Conservation (phyloP, 805 yeast species). For the Ogataea philodendri region DNA sequence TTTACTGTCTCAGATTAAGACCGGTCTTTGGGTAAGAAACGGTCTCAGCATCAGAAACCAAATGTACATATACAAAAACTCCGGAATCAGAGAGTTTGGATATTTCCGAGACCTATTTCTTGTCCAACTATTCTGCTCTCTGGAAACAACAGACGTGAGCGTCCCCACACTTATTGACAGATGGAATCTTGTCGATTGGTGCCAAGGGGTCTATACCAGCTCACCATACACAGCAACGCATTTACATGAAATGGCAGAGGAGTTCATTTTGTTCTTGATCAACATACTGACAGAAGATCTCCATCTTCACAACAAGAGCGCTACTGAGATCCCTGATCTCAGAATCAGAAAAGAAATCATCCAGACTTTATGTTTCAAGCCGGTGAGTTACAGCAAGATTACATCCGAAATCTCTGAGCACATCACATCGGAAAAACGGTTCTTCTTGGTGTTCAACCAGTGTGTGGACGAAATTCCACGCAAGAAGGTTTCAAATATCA, state of each 20-base stretch:
- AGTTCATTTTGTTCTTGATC: slow-evolving; percentile 66
- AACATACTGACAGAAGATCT: slow-evolving; percentile 66
- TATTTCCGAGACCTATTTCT: slow-evolving; percentile 74
- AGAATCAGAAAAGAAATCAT: slow-evolving; percentile 69
- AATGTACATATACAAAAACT: slow-evolving; percentile 70
- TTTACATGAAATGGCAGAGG: slow-evolving; percentile 61
- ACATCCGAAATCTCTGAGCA: slow-evolving; percentile 73
- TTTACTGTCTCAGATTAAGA: slow-evolving; percentile 75
- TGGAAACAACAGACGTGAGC: slow-evolving; percentile 51
- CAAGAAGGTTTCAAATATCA: slow-evolving; percentile 35
- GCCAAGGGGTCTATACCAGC: slow-evolving; percentile 41
- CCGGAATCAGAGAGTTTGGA: slow-evolving; percentile 81
- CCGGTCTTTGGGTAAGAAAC: slow-evolving; percentile 93
- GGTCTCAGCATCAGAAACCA: slow-evolving; percentile 82
- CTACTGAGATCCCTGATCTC: slow-evolving; percentile 46
- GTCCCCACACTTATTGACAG: slow-evolving; percentile 59
- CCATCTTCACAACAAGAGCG: slow-evolving; percentile 49
- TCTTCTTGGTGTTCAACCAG: slow-evolving; percentile 58
- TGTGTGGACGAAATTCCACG: slow-evolving; percentile 57
- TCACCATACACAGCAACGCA: slow-evolving; percentile 39
- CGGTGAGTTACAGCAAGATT: slow-evolving; percentile 68
- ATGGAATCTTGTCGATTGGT: slow-evolving; percentile 66
- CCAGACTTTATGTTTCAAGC: slow-evolving; percentile 77
- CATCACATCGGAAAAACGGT: slow-evolving; percentile 65
- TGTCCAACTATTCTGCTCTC: slow-evolving; percentile 59